Evolutionary conservation across 331 rosid genomes (phyloP).

Genomic region (Rosa hybrid): DNA sequence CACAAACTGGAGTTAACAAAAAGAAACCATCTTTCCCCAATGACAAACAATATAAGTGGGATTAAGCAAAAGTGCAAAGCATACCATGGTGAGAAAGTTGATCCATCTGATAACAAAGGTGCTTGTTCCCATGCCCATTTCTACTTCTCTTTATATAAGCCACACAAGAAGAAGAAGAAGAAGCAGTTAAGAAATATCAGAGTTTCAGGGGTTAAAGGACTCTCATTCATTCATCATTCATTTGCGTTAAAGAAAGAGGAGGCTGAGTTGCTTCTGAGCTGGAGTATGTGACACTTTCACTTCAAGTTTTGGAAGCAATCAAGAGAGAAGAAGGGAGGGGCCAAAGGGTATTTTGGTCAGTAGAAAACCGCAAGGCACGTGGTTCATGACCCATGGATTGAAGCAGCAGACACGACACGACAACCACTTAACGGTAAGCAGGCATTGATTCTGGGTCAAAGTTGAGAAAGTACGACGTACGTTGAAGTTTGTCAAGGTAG

Average conservation of each 20-base stretch:
- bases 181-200: slow-evolving; percentile 21
- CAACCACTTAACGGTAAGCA: slow-evolving; percentile 5
- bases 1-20: slow-evolving; percentile 3
- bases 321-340: not conserved
- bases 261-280: slow-evolving; percentile 29
- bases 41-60: not conserved
- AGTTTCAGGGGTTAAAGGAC: slow-evolving; percentile 17
- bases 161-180: not conserved
- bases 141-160: not conserved
- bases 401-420: slow-evolving; percentile 34
- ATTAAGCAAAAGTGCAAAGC: not conserved
- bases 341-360: slow-evolving; percentile 35
- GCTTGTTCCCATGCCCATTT: slow-evolving; percentile 88
- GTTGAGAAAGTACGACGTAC: slow-evolving; percentile 3
- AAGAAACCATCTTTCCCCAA: not conserved
- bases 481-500: not conserved
- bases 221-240: not conserved
- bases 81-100: slow-evolving; percentile 91
- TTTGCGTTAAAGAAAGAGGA: not conserved
- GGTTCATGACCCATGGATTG: slow-evolving; percentile 25
- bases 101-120: slow-evolving; percentile 91
- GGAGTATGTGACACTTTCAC: slow-evolving; percentile 33
- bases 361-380: slow-evolving; percentile 12
- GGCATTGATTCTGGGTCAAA: slow-evolving; percentile 9
- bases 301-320: slow-evolving; percentile 14